Conservation (phyloP, 1,139 yeast genomes). For the Yamadazyma atlantica region DNA sequence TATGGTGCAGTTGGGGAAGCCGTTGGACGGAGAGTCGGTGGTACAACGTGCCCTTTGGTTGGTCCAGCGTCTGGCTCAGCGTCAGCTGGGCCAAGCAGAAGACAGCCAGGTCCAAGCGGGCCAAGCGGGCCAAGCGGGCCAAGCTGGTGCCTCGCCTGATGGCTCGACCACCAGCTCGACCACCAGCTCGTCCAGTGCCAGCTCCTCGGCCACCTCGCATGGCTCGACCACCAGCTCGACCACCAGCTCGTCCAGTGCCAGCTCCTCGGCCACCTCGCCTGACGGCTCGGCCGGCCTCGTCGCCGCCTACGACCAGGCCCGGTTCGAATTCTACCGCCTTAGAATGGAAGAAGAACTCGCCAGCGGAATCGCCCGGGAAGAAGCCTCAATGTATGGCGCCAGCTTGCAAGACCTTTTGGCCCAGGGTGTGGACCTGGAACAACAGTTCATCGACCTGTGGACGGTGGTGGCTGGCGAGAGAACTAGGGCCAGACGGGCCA, state of each 20-base stretch:
- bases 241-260: too few species aligned
- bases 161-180: too few species aligned
- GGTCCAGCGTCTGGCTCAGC: too few species aligned
- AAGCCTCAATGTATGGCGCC: conserved; percentile 82
- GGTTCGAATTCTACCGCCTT: conserved; percentile 82
- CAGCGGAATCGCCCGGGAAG: conserved; percentile 76
- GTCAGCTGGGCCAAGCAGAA: too few species aligned
- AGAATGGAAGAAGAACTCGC: conserved; percentile 84
- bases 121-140: too few species aligned
- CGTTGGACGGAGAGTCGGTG: conserved; percentile 88
- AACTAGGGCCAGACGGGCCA: conserved; percentile 50
- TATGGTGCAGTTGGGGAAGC: conserved; percentile 69
- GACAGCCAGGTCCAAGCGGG: too few species aligned
- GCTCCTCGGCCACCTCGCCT: too few species aligned
- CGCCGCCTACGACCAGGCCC: conserved; percentile 85
- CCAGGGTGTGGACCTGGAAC: conserved; percentile 71
- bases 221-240: too few species aligned
- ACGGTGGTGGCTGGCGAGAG: conserved; percentile 62
- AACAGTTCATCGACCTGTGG: conserved; percentile 71
- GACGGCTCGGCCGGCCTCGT: too few species aligned
- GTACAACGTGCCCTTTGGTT: conserved; percentile 87
- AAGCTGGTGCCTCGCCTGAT: too few species aligned
- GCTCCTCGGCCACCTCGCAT: too few species aligned
- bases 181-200: too few species aligned
- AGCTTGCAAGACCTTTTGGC: conserved; percentile 63